A percentile compares a stretch with the other conserved stretches of the same genome.
These are phyloP conservation scores for Cydonia oblonga DNA, from an alignment of 331 rosid genomes.

Conservation along the genomic window DNA sequence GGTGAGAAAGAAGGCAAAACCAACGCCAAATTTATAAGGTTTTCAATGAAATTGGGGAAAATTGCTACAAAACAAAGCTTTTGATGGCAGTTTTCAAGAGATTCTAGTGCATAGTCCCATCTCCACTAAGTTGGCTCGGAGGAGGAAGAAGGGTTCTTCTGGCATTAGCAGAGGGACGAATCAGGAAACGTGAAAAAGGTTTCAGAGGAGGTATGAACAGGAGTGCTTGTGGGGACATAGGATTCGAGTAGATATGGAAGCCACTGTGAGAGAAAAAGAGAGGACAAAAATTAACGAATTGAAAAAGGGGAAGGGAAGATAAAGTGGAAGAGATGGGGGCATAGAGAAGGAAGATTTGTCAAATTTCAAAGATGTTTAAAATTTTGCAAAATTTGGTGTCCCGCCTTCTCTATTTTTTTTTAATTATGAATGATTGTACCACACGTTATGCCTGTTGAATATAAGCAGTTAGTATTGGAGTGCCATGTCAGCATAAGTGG, in stretches of 20 bases:
- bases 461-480: too few species aligned
- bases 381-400: background rate
- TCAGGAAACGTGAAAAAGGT: background rate
- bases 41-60: too few species aligned
- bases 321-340: background rate
- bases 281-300: background rate
- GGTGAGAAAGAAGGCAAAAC: background rate
- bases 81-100: background rate
- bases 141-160: background rate
- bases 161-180: background rate
- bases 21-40: background rate
- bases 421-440: too few species aligned
- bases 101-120: background rate
- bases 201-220: background rate
- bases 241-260: background rate
- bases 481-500: too few species aligned
- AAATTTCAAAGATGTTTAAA: background rate
- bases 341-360: background rate
- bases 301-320: background rate
- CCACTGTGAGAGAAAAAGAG: too few species aligned
- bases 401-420: rapidly evolving
- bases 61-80: background rate
- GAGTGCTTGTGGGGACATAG: background rate
- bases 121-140: background rate
- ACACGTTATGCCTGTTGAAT: too few species aligned